phyloP scores from a whole-genome alignment of 352 stramenopile genomes.

The Blastocystis sp. region DNA sequence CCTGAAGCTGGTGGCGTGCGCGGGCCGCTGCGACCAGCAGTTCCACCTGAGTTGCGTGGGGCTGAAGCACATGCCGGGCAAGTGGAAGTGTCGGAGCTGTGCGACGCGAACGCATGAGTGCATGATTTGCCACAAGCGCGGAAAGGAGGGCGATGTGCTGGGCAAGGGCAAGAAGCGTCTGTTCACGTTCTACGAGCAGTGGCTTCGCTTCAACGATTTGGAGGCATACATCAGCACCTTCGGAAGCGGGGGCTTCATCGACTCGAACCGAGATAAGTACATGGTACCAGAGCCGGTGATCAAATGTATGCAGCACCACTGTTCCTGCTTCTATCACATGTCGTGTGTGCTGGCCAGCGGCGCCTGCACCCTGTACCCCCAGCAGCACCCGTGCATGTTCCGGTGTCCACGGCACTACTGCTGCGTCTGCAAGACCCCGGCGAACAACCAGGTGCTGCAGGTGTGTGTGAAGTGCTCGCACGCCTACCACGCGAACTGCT shows the following conservation, averaged over 20 bases:
- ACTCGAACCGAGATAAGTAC: slow-evolving; percentile 38
- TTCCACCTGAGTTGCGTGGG: slow-evolving; percentile 85
- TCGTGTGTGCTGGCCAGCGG: slow-evolving; percentile 78
- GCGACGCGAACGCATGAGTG: slow-evolving; percentile 82
- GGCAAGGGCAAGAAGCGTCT: slow-evolving; percentile 76
- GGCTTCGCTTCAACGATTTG: slow-evolving; percentile 62
- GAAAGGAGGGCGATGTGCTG: slow-evolving; percentile 79
- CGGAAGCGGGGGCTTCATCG: slow-evolving; percentile 61
- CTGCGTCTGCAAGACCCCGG: slow-evolving; percentile 74
- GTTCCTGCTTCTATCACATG: slow-evolving; percentile 85
- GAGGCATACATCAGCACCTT: slow-evolving; percentile 27
- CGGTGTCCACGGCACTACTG: slow-evolving; percentile 84
- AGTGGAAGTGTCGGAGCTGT: slow-evolving; percentile 84
- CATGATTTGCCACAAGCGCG: slow-evolving; percentile 83
- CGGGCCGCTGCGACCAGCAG: slow-evolving; percentile 82
- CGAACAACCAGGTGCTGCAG: slow-evolving; percentile 39
- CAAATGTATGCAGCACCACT: slow-evolving; percentile 84
- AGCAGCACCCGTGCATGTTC: slow-evolving; percentile 78
- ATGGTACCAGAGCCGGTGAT: slow-evolving; percentile 75
- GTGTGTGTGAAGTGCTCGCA: slow-evolving; percentile 82
- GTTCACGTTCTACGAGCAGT: slow-evolving; percentile 67
- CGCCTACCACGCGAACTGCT: slow-evolving; percentile 80
- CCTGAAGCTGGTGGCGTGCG: slow-evolving; percentile 82
- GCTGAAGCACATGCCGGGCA: slow-evolving; percentile 80
- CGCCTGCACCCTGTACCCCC: slow-evolving; percentile 81